Conservation (phyloP, 371 early-diverging fungal genomes). For the Mortierella sp. region DNA sequence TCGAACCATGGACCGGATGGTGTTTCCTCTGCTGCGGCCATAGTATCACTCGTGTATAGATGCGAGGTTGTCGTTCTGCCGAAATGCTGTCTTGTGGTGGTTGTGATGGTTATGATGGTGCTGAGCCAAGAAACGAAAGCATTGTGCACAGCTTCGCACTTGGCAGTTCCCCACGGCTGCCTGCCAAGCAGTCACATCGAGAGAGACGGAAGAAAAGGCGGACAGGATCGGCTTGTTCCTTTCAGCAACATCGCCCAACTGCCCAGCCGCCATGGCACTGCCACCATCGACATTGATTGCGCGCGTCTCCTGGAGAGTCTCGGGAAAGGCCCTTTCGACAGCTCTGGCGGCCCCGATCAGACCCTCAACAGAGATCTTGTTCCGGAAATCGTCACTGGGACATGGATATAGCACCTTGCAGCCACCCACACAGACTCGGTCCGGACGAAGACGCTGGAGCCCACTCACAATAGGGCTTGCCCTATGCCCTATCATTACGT, state of each 20-base stretch:
- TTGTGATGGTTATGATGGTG: too few species aligned
- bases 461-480: constrained; percentile 59
- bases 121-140: too few species aligned
- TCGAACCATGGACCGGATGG: constrained; percentile 25
- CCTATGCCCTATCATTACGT: constrained; percentile 81
- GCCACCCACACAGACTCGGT: constrained; percentile 28
- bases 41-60: constrained; percentile 3
- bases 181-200: too few species aligned
- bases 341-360: not conserved
- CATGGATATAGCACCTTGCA: constrained; percentile 28
- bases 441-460: constrained; percentile 38
- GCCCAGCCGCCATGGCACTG: too few species aligned
- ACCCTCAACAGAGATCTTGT: not conserved
- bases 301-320: not conserved
- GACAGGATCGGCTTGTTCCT: too few species aligned
- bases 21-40: not conserved
- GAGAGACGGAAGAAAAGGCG: too few species aligned
- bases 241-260: too few species aligned
- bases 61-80: not conserved
- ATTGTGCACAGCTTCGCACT: too few species aligned
- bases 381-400: constrained; percentile 8
- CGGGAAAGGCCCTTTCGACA: constrained; percentile 6
- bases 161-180: too few species aligned
- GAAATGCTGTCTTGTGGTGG: too few species aligned
- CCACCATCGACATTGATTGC: too few species aligned